A percentile compares a stretch with the other conserved stretches of the same genome.
These are phyloP conservation scores for Jaenimonas drosophilae DNA, from an alignment of 208 protist species.

Conservation along the genomic window DNA sequence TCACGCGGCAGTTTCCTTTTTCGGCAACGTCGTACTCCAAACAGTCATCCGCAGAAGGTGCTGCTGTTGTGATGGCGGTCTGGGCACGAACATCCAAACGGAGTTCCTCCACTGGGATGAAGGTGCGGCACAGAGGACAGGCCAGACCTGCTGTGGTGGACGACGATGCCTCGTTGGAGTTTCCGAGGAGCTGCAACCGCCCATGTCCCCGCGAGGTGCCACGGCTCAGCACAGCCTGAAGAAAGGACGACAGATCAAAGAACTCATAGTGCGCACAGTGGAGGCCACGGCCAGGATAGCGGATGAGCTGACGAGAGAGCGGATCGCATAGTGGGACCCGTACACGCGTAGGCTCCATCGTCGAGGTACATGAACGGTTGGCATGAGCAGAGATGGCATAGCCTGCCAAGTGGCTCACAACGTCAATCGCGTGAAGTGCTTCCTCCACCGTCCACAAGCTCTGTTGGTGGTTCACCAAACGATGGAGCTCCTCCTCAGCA, in stretches of 20 bases:
- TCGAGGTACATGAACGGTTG: no score
- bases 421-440: no score
- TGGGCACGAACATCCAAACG: conserved; percentile 33
- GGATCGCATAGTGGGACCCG: conserved; percentile 47
- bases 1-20: background rate
- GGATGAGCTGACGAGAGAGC: conserved; percentile 37
- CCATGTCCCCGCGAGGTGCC: conserved; percentile 7
- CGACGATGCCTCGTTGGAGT: no score
- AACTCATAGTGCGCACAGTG: conserved; percentile 53
- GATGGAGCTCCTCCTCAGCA: no score
- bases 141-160: conserved; percentile 5
- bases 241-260: conserved; percentile 71
- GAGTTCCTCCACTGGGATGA: conserved; percentile 18
- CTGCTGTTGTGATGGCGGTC: conserved; percentile 16
- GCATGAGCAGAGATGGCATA: no score
- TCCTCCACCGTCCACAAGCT: no score
- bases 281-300: conserved; percentile 36
- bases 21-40: conserved; percentile 1
- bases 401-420: no score
- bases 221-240: conserved; percentile 30
- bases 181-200: no score
- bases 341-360: conserved; percentile 19
- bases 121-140: conserved; percentile 41
- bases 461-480: no score
- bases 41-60: conserved; percentile 1